Conservation (phyloP, 352 stramenopile genomes). For the Peronosclerospora sorghi region DNA sequence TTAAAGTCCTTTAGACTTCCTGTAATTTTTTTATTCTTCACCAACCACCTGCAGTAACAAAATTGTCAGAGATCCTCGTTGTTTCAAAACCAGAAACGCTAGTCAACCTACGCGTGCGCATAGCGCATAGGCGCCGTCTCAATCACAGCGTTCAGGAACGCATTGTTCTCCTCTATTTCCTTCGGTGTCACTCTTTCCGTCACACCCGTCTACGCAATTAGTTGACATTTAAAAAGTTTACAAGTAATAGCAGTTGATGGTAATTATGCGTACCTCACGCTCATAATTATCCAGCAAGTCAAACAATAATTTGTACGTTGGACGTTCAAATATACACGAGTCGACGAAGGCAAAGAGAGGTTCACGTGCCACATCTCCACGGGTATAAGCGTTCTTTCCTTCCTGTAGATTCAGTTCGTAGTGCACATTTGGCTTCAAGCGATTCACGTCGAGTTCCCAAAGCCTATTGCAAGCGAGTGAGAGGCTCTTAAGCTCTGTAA, state of each 20-base stretch:
- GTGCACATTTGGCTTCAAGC: conserved; percentile 79
- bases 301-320: conserved; percentile 87
- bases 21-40: conserved; percentile 78
- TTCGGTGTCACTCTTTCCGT: conserved; percentile 75
- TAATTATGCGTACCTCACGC: conserved; percentile 31
- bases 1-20: conserved; percentile 72
- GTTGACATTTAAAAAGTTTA: neutral
- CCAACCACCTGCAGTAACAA: conserved; percentile 43
- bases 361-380: conserved; percentile 81
- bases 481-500: conserved; percentile 43
- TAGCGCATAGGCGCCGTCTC: conserved; percentile 92
- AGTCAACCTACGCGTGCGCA: conserved; percentile 66
- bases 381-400: conserved; percentile 84
- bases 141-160: conserved; percentile 88
- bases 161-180: conserved; percentile 85
- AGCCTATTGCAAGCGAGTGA: conserved; percentile 79
- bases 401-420: conserved; percentile 91
- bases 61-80: neutral
- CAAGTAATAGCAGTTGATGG: neutral
- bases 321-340: conserved; percentile 71
- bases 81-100: neutral
- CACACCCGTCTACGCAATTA: conserved; percentile 52
- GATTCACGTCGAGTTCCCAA: conserved; percentile 85
- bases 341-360: conserved; percentile 89
- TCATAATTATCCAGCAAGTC: conserved; percentile 87